Conservation (phyloP, 352 stramenopile species). For the Globisporangium carolinianum region DNA sequence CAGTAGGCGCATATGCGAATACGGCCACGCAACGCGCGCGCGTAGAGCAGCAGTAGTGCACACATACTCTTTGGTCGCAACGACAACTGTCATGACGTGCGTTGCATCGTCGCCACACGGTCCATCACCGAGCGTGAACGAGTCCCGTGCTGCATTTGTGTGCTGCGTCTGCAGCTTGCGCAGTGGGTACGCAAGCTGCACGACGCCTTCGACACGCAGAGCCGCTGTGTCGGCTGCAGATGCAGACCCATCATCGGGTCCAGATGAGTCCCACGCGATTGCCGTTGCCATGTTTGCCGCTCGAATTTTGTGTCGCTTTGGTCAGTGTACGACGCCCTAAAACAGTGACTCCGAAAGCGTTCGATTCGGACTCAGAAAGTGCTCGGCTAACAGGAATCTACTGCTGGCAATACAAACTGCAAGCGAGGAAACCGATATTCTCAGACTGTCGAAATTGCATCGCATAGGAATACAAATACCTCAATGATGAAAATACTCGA, state of each 20-base stretch:
- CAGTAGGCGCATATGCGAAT: neutral
- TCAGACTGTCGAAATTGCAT: too few species aligned
- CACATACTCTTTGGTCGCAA: slow-evolving; percentile 27
- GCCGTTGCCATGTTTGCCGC: too few species aligned
- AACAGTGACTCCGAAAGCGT: too few species aligned
- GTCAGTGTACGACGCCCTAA: too few species aligned
- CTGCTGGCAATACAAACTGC: too few species aligned
- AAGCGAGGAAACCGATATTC: too few species aligned
- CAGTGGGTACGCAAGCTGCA: slow-evolving; percentile 61
- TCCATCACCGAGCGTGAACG: slow-evolving; percentile 48
- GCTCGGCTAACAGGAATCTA: too few species aligned
- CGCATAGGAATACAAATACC: too few species aligned
- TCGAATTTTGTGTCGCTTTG: too few species aligned
- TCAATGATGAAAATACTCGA: too few species aligned
- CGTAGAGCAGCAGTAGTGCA: neutral
- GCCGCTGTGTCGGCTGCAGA: slow-evolving; percentile 5
- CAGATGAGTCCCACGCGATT: too few species aligned
- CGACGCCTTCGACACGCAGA: slow-evolving; percentile 26
- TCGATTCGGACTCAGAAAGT: too few species aligned
- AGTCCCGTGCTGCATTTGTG: neutral
- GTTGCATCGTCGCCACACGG: slow-evolving; percentile 50
- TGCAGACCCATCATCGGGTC: neutral
- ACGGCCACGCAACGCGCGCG: neutral
- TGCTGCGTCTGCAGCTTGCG: slow-evolving; percentile 18
- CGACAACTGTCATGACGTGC: slow-evolving; percentile 38